phyloP scores from a whole-genome alignment of 140 eudicot species.

The Ambrosia hybrid region DNA sequence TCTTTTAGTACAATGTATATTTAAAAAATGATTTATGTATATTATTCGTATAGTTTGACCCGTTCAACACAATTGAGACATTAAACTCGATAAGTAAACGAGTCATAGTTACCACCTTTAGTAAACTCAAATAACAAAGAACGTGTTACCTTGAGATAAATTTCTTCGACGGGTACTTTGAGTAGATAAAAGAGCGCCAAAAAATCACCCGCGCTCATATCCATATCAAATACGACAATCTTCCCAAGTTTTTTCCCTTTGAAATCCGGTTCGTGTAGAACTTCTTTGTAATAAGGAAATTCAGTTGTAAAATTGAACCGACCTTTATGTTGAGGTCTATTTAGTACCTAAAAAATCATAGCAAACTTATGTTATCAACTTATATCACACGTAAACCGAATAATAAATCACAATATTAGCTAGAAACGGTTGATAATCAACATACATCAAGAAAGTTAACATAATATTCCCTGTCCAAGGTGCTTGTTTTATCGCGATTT shows the following conservation, averaged over 20 bases:
- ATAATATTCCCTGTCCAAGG: constrained; percentile 57
- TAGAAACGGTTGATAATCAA: constrained; percentile 1
- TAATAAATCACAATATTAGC: not conserved
- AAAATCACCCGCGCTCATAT: constrained; percentile 95
- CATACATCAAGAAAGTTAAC: constrained; percentile 68
- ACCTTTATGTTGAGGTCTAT: constrained; percentile 50
- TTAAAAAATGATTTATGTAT: too few species aligned
- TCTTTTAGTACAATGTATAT: too few species aligned
- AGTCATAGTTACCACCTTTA: not conserved
- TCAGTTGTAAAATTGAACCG: constrained; percentile 72
- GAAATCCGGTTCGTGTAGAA: constrained; percentile 60
- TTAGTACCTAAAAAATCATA: constrained; percentile 54
- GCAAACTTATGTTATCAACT: constrained; percentile 9
- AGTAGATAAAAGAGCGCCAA: constrained; percentile 84
- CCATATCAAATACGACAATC: constrained; percentile 82
- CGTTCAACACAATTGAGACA: not conserved
- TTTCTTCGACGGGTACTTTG: constrained; percentile 65
- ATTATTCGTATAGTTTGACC: not conserved
- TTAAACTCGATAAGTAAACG: not conserved
- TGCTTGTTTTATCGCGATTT: constrained; percentile 45
- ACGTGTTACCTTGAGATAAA: constrained; percentile 64
- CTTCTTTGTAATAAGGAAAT: constrained; percentile 59
- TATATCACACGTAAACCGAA: too few species aligned
- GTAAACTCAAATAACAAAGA: not conserved
- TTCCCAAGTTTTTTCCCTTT: constrained; percentile 53